These are phyloP conservation scores for Pythium rhizo-oryzae DNA, from an alignment of 352 stramenopile genomes.

Conservation along the genomic window DNA sequence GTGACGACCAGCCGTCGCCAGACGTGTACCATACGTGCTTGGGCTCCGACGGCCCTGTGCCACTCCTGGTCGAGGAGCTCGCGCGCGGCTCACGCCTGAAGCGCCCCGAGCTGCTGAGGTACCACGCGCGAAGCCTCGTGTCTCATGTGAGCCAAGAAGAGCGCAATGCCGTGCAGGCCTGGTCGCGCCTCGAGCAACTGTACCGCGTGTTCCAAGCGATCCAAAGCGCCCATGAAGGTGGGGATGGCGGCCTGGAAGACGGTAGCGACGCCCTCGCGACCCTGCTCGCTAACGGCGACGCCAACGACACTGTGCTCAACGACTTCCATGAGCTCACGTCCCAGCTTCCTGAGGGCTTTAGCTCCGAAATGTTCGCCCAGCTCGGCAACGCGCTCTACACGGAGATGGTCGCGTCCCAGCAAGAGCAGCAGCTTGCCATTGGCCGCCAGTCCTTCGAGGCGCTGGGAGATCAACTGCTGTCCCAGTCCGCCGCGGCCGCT, in stretches of 20 bases:
- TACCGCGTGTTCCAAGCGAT: conserved; percentile 60
- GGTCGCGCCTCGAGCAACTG: conserved; percentile 55
- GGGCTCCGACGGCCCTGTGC: conserved; percentile 27
- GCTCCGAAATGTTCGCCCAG: conserved; percentile 64
- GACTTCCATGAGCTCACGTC: conserved; percentile 56
- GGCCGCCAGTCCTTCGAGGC: conserved; percentile 51
- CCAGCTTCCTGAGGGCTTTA: conserved; percentile 68
- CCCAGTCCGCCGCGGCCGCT: conserved; percentile 32
- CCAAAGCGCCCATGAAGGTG: conserved; percentile 34
- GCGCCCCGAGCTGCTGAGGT: conserved; percentile 17
- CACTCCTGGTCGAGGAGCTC: conserved; percentile 24
- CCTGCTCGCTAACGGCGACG: conserved; percentile 16
- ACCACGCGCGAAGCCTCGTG: conserved; percentile 25
- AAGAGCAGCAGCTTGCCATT: conserved; percentile 27
- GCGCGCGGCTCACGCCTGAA: conserved; percentile 18
- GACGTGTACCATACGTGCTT: conserved; percentile 50
- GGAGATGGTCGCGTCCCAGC: conserved; percentile 57
- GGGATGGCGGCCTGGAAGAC: conserved; percentile 32
- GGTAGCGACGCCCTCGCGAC: conserved; percentile 19
- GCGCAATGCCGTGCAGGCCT: conserved; percentile 52
- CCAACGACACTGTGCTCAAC: conserved; percentile 43
- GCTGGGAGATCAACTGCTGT: conserved; percentile 57
- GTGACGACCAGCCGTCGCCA: conserved; percentile 24
- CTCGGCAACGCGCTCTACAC: conserved; percentile 70
- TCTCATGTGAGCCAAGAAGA: conserved; percentile 45